Evolutionary conservation across 2,329 filamentous ascomycete genomes (phyloP).

Genomic region (Ceratocystis albifundus): DNA sequence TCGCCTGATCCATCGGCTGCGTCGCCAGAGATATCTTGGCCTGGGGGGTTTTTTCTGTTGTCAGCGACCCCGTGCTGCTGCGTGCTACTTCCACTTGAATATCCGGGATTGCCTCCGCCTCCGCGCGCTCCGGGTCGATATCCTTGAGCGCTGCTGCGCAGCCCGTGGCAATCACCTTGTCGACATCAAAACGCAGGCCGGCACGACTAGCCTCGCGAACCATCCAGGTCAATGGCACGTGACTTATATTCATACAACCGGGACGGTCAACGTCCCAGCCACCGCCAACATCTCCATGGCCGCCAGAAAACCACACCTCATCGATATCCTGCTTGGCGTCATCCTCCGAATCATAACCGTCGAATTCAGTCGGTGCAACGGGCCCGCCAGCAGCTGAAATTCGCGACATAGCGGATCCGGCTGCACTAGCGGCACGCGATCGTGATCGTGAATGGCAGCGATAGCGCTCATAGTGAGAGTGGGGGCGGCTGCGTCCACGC

Average conservation of each 20-base stretch:
- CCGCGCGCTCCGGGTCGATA: conserved; percentile 10
- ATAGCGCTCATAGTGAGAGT: conserved; percentile 23
- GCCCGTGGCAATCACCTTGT: conserved; percentile 55
- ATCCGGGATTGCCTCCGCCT: conserved; percentile 26
- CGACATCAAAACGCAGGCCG: conserved; percentile 57
- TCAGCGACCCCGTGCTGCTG: conserved; percentile 14
- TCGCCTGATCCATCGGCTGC: background rate
- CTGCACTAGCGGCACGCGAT: conserved; percentile 24
- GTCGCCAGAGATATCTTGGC: too few relatives aligned
- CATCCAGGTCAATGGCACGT: conserved; percentile 61
- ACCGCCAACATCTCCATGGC: conserved; percentile 68
- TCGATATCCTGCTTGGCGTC: conserved; percentile 57
- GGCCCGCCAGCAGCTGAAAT: background rate
- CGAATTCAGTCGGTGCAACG: background rate
- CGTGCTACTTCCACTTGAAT: conserved; percentile 31
- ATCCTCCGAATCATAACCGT: conserved; percentile 36
- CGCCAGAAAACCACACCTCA: conserved; percentile 70
- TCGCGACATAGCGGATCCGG: background rate
- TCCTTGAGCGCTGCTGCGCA: conserved; percentile 37
- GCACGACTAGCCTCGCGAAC: conserved; percentile 48
- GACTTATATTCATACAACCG: conserved; percentile 51
- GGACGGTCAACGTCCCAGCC: conserved; percentile 50
- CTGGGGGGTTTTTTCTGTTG: background rate
- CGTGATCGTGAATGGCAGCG: conserved; percentile 30
- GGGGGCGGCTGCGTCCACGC: conserved; percentile 3